Evolutionary conservation across 768 basidiomycete genomes (phyloP).

Genomic region (Artomyces pyxidatus): DNA sequence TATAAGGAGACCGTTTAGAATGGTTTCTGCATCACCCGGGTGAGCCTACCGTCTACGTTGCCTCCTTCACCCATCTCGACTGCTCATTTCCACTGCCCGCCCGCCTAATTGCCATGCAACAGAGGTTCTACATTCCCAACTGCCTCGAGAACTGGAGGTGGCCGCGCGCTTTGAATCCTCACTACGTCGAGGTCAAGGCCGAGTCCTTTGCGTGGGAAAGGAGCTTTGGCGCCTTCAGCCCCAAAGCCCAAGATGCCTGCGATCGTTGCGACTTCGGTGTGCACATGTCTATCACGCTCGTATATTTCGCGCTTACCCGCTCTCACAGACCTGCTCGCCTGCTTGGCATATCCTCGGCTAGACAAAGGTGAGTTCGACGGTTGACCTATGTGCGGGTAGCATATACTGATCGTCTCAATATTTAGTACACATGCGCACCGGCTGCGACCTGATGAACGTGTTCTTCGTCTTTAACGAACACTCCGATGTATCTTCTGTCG

Average conservation of each 20-base stretch:
- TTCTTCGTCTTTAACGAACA: conserved; percentile 14
- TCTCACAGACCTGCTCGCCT: conserved; percentile 16
- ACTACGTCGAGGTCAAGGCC: conserved; percentile 16
- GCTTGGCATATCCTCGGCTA: conserved; percentile 18
- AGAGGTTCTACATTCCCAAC: conserved; percentile 10
- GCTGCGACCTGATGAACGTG: neutral
- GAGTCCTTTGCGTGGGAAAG: conserved; percentile 17
- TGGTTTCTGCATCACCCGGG: no score
- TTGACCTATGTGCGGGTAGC: neutral
- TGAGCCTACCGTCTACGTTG: no score
- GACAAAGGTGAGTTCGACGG: conserved; percentile 7
- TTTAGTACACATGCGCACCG: conserved; percentile 9
- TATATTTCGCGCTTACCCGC: neutral
- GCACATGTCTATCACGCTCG: neutral
- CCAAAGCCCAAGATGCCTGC: conserved; percentile 16
- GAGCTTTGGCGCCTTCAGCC: conserved; percentile 17
- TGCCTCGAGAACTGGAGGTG: conserved; percentile 17
- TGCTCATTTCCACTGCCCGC: no score
- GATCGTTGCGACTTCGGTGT: conserved; percentile 19
- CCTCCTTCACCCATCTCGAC: no score
- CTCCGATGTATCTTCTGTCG: conserved; percentile 1
- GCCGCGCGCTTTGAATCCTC: conserved; percentile 18
- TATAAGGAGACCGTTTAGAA: no score
- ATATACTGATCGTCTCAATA: no score
- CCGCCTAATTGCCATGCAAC: neutral